Base-by-base conservation (phyloP, 129 eudicot genomes). In the Artemisia annua region DNA sequence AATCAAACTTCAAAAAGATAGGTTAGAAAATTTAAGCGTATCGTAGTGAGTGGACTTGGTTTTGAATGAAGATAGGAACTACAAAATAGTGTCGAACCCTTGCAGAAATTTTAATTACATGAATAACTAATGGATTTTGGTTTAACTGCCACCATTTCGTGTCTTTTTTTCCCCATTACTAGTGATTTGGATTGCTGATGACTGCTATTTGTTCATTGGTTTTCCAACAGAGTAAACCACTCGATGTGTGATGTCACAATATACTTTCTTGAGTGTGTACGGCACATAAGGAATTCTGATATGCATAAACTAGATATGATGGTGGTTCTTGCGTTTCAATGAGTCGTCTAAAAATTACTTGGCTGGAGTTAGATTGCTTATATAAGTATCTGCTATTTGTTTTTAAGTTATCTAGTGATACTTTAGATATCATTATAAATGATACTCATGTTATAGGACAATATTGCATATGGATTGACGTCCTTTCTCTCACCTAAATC, bases 401-500 rank as follows among this genome's bases (percentile, higher is more conserved):
- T n/a, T 19, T 28, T 71, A 22, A 26, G 48, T 72, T 46, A n/a
- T 59, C 28, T 5, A 39, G 66, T 58, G 15, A 15, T 71, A 57
- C 48, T 18, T 63, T 58, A 60, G 58, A 72, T 24, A 72, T 16
- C 49, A 58, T 60, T 54, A 60, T 20, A 16, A 46, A 60, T 48
- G 39, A 48, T 48, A 35, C 9, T 35, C 43, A 72, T 48, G 58
- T 48, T 60, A 44, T 43, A 12, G 69, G 61, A 44, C 17, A 48
- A 11, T 72, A 16, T 49, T 30, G 30, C 60, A 8, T 26, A 61
- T 20, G 60, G 46, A 7, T 39, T 1, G 35, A 48, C 32, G 16
- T 46, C 46, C 69, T 26, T 48, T 72, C 69, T 72, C 69, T 46
- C 43, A 44, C 28, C 11, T 62, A 20, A 58, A 57, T 35, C 58